Evolutionary conservation across 176 grass and related monocot species (phyloP).

Genomic region (Alloteropsis semialata): DNA sequence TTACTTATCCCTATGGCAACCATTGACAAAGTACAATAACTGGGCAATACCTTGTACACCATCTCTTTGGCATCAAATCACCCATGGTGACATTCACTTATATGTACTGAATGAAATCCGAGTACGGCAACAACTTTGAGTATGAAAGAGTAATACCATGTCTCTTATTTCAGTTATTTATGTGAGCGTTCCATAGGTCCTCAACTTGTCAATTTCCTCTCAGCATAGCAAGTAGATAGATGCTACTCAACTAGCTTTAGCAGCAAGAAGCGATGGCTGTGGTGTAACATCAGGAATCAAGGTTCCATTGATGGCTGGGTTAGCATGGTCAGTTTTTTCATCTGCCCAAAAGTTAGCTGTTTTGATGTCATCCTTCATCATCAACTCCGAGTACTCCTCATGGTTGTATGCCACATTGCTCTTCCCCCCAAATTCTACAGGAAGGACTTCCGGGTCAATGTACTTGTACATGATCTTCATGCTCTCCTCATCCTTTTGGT

Average conservation of each 20-base stretch:
- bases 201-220: not conserved
- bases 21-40: not conserved
- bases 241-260: conserved; percentile 50
- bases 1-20: not conserved
- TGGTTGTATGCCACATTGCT: conserved; percentile 52
- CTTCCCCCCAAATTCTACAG: conserved; percentile 70
- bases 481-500: conserved; percentile 65
- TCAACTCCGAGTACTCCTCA: conserved; percentile 72
- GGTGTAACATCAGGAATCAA: conserved; percentile 23
- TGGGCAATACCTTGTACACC: not conserved
- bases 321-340: not conserved
- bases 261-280: conserved; percentile 9
- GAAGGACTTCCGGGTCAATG: conserved; percentile 65
- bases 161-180: not conserved
- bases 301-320: conserved; percentile 4
- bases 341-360: conserved; percentile 48
- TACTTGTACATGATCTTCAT: conserved; percentile 45
- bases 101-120: not conserved
- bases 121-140: not conserved
- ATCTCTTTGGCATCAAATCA: not conserved
- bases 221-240: not conserved
- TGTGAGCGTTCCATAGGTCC: not conserved
- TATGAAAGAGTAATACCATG: not conserved
- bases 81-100: not conserved
- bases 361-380: conserved; percentile 65